A percentile compares a stretch with the other conserved stretches of the same genome.
Evolutionary conservation across 805 yeast species (phyloP).

Genomic region (Cyberlindnera japonica): DNA sequence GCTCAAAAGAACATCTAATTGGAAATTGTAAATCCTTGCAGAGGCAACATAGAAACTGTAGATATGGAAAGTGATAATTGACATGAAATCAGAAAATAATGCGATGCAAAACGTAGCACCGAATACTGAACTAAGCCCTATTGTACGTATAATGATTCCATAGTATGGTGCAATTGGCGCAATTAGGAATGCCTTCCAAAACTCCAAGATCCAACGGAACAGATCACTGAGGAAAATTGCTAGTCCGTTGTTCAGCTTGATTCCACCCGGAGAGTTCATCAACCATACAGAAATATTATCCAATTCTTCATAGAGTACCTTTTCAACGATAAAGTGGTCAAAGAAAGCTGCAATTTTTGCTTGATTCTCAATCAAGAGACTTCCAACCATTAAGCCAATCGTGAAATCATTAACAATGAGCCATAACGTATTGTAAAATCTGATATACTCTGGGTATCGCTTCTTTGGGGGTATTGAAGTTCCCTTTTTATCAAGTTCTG

Average conservation of each 20-base stretch:
- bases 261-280: conserved; percentile 89
- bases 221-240: conserved; percentile 84
- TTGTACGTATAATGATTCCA: conserved; percentile 32
- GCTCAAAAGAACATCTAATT: conserved; percentile 61
- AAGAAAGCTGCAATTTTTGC: conserved; percentile 27
- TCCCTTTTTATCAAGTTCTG: conserved; percentile 25
- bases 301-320: conserved; percentile 43
- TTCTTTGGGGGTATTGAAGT: conserved; percentile 36
- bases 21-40: conserved; percentile 76
- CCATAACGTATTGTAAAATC: conserved; percentile 87
- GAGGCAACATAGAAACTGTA: conserved; percentile 75
- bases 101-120: conserved; percentile 76
- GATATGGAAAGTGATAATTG: conserved; percentile 65
- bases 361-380: conserved; percentile 40
- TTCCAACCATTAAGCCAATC: conserved; percentile 61
- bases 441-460: conserved; percentile 60
- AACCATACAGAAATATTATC: conserved; percentile 60
- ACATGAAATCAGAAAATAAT: conserved; percentile 57
- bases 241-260: conserved; percentile 83
- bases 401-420: conserved; percentile 76
- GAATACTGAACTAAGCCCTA: conserved; percentile 36
- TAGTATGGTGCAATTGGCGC: conserved; percentile 28
- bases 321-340: conserved; percentile 33
- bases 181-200: conserved; percentile 45
- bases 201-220: conserved; percentile 76